These are phyloP conservation scores for Lactifluus piperatus DNA, from an alignment of 768 basidiomycete genomes.

Conservation along the genomic window DNA sequence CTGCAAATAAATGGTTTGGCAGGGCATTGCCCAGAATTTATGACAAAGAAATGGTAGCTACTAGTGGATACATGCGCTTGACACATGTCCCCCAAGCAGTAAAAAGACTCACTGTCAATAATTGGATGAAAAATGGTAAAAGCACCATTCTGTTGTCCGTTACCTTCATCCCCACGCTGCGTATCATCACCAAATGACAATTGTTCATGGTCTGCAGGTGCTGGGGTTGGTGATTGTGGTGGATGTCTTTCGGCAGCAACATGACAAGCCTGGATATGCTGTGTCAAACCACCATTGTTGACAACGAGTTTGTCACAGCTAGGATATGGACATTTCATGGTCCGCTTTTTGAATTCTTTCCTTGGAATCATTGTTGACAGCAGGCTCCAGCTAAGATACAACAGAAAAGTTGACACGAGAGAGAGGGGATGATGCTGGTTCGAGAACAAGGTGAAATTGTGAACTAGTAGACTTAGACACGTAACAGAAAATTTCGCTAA, in stretches of 20 bases:
- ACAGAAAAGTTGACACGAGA: too few species aligned
- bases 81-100: background rate
- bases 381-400: too few species aligned
- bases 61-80: too few species aligned
- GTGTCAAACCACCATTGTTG: background rate
- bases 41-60: too few species aligned
- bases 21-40: too few species aligned
- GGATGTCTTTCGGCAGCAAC: background rate
- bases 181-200: background rate
- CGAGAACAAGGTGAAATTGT: too few species aligned
- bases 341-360: background rate
- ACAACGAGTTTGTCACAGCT: background rate
- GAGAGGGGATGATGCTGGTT: too few species aligned
- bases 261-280: background rate
- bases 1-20: too few species aligned
- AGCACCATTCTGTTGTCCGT: background rate
- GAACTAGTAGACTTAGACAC: too few species aligned
- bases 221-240: background rate
- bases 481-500: too few species aligned
- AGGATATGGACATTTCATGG: background rate
- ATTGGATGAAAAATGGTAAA: background rate
- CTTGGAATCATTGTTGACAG: too few species aligned
- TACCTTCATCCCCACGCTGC: too few species aligned
- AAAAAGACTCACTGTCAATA: background rate
- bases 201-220: background rate